phyloP scores from a whole-genome alignment of 345 rosid species.

The Hibiscus tridactylites region DNA sequence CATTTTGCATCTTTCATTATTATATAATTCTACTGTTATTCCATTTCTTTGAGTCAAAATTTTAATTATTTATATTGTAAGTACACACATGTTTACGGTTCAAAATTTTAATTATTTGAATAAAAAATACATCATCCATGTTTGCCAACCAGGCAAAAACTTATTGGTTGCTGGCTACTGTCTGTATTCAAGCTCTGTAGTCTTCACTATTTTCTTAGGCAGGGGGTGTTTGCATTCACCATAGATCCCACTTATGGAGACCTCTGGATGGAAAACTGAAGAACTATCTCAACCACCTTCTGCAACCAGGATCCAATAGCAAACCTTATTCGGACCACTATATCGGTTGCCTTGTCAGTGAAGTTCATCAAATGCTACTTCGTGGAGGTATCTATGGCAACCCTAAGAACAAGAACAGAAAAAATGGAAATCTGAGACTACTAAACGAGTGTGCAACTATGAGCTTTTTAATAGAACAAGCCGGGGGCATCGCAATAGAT shows the following conservation, averaged over 20 bases:
- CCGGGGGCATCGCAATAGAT: constrained; percentile 53
- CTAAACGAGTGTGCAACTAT: constrained; percentile 90
- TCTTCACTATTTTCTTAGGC: constrained; percentile 72
- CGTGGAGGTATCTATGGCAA: constrained; percentile 93
- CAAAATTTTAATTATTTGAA: too few species aligned
- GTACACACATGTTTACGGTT: too few species aligned
- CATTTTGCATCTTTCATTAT: too few species aligned
- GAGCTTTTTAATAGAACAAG: constrained; percentile 95
- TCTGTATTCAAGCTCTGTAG: constrained; percentile 89
- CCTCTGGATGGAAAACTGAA: constrained; percentile 73
- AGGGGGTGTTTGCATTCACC: constrained; percentile 72
- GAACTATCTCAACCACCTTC: constrained; percentile 80
- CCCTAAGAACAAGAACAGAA: constrained; percentile 79
- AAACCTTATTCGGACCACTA: constrained; percentile 88
- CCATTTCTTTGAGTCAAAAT: too few species aligned
- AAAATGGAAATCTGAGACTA: constrained; percentile 86
- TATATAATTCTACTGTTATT: too few species aligned
- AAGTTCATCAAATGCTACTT: constrained; percentile 71
- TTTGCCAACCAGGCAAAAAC: constrained; percentile 76
- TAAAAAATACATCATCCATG: constrained; percentile 55
- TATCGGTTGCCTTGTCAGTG: constrained; percentile 90
- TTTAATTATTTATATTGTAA: too few species aligned
- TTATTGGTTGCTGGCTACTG: constrained; percentile 91
- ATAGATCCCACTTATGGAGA: constrained; percentile 89
- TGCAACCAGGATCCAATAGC: constrained; percentile 74